Evolutionary conservation across 2,329 filamentous ascomycete species (phyloP).

Genomic region (Fulvia fulva): DNA sequence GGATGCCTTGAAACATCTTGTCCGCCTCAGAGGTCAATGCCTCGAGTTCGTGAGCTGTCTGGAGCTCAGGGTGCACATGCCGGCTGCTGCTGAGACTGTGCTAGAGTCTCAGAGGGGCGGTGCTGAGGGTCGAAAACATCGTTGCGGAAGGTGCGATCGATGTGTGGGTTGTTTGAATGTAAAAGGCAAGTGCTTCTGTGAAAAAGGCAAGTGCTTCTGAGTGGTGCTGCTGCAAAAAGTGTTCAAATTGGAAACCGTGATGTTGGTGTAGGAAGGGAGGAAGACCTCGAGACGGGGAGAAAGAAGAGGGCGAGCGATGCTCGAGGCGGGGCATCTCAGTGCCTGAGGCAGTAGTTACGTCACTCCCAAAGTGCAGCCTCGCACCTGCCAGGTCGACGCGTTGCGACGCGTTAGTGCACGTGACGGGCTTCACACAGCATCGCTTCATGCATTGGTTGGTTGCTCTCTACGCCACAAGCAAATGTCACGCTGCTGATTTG

Average conservation of each 20-base stretch:
- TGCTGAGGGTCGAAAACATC: not conserved
- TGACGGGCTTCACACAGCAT: not conserved
- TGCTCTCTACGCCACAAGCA: not conserved
- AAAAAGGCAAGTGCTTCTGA: not conserved
- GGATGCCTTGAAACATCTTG: conserved; percentile 26
- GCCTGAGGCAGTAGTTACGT: not conserved
- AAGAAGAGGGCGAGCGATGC: not conserved
- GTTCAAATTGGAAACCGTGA: not conserved
- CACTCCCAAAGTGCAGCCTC: not conserved
- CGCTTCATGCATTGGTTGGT: no score
- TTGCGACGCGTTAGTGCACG: not conserved
- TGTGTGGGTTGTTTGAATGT: not conserved
- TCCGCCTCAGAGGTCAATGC: not conserved
- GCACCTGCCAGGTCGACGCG: no score
- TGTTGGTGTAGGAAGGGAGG: not conserved
- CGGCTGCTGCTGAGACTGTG: not conserved
- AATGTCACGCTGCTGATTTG: not conserved
- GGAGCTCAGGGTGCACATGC: not conserved
- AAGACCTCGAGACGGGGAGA: not conserved
- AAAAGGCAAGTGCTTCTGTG: not conserved
- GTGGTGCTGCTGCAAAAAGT: no score
- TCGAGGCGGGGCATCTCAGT: no score
- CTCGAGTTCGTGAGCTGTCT: not conserved
- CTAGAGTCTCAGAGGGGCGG: not conserved
- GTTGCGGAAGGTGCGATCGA: not conserved